Base-by-base conservation (phyloP, 202 grass and related monocot genomes). In the Saccharum hybrid region DNA sequence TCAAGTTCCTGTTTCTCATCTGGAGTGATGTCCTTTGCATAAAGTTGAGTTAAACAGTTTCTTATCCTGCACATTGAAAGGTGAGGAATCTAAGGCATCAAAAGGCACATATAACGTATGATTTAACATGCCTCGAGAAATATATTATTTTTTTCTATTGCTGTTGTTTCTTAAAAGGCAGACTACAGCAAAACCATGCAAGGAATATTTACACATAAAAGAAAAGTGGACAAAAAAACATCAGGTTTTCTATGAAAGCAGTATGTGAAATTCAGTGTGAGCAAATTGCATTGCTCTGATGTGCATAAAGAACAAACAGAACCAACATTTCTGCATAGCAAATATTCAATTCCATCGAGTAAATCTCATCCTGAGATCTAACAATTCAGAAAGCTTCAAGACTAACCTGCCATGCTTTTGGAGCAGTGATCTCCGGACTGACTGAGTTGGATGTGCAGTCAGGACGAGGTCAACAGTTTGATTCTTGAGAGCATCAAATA, bases 1-100 rank as follows among this genome's bases (percentile, higher is more conserved):
- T 97, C 94, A 80, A 97, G 94, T 86, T 97, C 94, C 75, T 92
- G 92, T 76, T 94, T 97, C 88, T 97, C 94, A 86, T 97, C 90
- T 76, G 92, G 92, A 90, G 92, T 97, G 45, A 97, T 91, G 65
- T 97, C 88, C 81, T 97, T 93, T 38, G 90, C 94, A 87, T 90
- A 88, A 54, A 97, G 81, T 59, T 86, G 77, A 18, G 87, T 78
- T 68, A 97, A 91, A 61, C 88, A 97, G 67, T 86, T 88, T 78
- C 92, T 88, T 93, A 97, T 93, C 87, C 94, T 97, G 80, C 68
- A 88, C 57, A 92, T n/a, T 43, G 68, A 42, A 75, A 77, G 63
- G 72, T 83, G n/a, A 75, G 52, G 64, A 15, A 81, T 61, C 36
- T 28, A 70, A 57, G 39, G 8, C 16, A 37, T 22, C 11, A 8